These are phyloP conservation scores for Oehlia diaphana DNA, from an alignment of 192 early-diverging fungal species.

Conservation along the genomic window DNA sequence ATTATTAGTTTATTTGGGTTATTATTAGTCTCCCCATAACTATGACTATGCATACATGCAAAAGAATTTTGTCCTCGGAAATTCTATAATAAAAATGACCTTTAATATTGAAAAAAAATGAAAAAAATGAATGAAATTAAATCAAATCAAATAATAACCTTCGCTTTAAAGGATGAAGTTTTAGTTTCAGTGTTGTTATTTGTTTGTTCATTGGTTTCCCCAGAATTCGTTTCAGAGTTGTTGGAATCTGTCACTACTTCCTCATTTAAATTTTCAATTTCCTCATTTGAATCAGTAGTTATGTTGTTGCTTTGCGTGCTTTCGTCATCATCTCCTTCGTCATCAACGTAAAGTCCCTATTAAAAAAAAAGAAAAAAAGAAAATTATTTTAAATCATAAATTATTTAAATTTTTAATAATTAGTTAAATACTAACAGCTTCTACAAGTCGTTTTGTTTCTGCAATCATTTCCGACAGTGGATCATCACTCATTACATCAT, in stretches of 20 bases:
- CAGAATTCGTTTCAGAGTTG: neutral
- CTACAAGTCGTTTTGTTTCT: constrained; percentile 3
- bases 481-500: neutral
- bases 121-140: neutral
- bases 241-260: neutral
- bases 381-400: neutral
- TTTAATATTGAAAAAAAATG: no score
- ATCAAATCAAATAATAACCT: neutral
- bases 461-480: neutral
- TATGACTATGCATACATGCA: neutral
- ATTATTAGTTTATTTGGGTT: neutral
- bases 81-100: neutral
- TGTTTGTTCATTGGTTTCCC: neutral
- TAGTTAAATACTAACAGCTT: neutral
- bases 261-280: neutral
- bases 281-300: neutral
- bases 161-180: neutral
- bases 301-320: neutral
- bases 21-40: neutral
- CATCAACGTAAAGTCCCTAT: neutral
- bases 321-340: neutral
- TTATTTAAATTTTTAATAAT: neutral
- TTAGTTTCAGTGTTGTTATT: neutral
- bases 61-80: neutral
- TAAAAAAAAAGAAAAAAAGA: neutral